Percentiles rank a stretch among this genome's conserved stretches.
These are phyloP conservation scores for Urochloa ruziziensis DNA, from an alignment of 176 grass and related monocot species.

Conservation along the genomic window DNA sequence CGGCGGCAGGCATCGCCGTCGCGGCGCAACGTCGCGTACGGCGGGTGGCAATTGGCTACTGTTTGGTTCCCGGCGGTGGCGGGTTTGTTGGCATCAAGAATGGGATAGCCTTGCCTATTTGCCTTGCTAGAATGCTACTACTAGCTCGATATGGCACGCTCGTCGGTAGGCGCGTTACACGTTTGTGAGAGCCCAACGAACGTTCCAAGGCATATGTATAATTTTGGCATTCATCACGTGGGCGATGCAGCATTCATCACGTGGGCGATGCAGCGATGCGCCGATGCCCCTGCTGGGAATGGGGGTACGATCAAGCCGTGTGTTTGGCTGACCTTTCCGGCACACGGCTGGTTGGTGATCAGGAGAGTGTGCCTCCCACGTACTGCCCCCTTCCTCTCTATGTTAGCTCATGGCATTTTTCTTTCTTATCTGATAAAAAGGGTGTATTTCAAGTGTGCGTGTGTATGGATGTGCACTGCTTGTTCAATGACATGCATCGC, in stretches of 20 bases:
- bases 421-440: not conserved
- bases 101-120: not conserved
- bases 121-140: not conserved
- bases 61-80: not conserved
- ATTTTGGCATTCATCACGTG: constrained; percentile 7
- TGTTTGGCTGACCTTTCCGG: not conserved
- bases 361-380: not conserved
- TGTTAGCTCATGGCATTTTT: no score
- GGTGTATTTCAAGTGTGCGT: not conserved
- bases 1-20: not conserved
- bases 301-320: not conserved
- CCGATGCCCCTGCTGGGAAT: not conserved
- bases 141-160: not conserved
- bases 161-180: not conserved
- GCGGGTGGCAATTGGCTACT: not conserved
- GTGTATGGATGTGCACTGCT: not conserved
- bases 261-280: no score
- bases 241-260: not conserved
- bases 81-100: not conserved
- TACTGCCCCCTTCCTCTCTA: not conserved
- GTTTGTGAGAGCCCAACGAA: not conserved
- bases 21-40: not conserved
- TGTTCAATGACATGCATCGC: not conserved
- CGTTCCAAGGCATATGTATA: not conserved
- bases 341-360: no score